Conservation (phyloP, 257 asterid genomes). For the Craterostigma plantagineum region DNA sequence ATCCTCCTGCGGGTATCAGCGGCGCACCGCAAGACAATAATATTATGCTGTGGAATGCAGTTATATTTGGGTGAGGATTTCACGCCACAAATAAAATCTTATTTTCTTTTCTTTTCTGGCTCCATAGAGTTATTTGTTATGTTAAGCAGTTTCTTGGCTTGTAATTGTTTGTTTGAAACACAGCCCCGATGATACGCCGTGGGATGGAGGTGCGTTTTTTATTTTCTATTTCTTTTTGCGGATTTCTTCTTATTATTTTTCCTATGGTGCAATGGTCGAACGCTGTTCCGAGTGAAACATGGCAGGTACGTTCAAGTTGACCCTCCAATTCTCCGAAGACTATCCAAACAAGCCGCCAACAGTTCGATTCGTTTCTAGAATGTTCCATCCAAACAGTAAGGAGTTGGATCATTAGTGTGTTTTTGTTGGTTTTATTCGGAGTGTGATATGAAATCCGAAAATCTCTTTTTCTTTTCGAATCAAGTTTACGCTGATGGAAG, state of each 20-base stretch:
- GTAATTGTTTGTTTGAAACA: constrained; percentile 12
- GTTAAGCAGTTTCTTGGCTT: constrained; percentile 10
- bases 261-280: background rate
- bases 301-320: constrained; percentile 47
- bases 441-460: constrained; percentile 8
- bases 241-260: too few relatives aligned
- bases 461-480: constrained; percentile 5
- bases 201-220: constrained; percentile 50
- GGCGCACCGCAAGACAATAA: constrained; percentile 21
- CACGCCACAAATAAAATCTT: too few relatives aligned
- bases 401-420: background rate
- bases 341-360: constrained; percentile 62
- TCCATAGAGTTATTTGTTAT: constrained; percentile 1
- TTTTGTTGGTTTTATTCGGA: background rate
- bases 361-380: constrained; percentile 50
- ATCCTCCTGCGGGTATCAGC: too few relatives aligned
- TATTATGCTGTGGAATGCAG: constrained; percentile 57
- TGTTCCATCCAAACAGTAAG: constrained; percentile 66
- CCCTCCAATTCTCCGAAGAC: constrained; percentile 41
- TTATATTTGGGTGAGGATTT: constrained; percentile 33
- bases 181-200: constrained; percentile 57
- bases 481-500: constrained; percentile 71
- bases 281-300: constrained; percentile 7
- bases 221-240: constrained; percentile 3
- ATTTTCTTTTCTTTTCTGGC: too few relatives aligned